A percentile compares a stretch with the other conserved stretches of the same genome.
Evolutionary conservation across 495 filamentous ascomycete species (phyloP).

Genomic region (Patellaria atrata): DNA sequence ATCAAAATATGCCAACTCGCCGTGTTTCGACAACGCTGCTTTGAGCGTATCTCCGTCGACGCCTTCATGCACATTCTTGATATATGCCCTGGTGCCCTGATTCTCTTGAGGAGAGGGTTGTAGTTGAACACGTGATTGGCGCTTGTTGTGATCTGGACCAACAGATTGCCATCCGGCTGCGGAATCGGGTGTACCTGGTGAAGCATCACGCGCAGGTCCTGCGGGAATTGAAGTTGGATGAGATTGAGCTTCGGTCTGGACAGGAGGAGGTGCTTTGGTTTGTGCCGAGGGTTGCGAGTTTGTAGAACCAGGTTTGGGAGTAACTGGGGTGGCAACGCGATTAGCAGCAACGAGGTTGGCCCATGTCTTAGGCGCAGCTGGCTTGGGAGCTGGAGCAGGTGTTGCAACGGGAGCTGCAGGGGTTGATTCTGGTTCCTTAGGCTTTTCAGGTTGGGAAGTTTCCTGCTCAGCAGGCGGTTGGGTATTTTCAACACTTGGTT

Average conservation of each 20-base stretch:
- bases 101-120: conserved; percentile 22
- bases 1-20: conserved; percentile 74
- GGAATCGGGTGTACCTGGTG: conserved; percentile 31
- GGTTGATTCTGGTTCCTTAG: conserved; percentile 44
- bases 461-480: conserved; percentile 28
- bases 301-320: conserved; percentile 14
- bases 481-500: conserved; percentile 9
- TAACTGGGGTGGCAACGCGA: conserved; percentile 28
- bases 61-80: conserved; percentile 86
- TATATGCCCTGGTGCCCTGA: conserved; percentile 56
- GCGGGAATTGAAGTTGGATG: conserved; percentile 28
- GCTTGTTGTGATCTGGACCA: conserved; percentile 60
- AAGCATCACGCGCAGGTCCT: conserved; percentile 31
- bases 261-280: conserved; percentile 9
- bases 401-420: conserved; percentile 29
- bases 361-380: conserved; percentile 71
- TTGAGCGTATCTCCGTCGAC: conserved; percentile 55
- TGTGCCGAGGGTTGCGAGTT: too few species aligned
- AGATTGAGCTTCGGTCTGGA: conserved; percentile 19
- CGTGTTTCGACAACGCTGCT: conserved; percentile 51
- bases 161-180: conserved; percentile 67
- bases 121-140: conserved; percentile 49
- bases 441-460: conserved; percentile 36
- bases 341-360: conserved; percentile 56
- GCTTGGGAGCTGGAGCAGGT: conserved; percentile 26